phyloP scores from a whole-genome alignment of 441 rosid genomes.

The Bruguiera hainesii region DNA sequence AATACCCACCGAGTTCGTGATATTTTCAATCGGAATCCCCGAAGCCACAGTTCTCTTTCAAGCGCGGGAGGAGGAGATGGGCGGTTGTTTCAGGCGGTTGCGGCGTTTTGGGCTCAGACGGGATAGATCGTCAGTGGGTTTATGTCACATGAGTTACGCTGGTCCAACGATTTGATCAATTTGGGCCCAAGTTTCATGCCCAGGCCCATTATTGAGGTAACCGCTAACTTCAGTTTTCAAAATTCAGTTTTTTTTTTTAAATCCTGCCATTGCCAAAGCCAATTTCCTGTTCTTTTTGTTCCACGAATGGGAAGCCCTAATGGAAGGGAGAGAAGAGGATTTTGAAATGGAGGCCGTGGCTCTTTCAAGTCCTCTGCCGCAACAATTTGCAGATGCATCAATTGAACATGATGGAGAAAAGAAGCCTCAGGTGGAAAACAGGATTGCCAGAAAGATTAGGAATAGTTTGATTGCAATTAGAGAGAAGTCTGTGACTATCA shows the following conservation, averaged over 20 bases:
- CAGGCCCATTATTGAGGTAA: not conserved
- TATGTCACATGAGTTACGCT: not conserved
- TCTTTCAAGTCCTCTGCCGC: constrained; percentile 11
- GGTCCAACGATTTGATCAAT: not conserved
- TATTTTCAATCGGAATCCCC: too few species aligned
- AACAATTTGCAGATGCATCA: not conserved
- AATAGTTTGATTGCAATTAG: not conserved
- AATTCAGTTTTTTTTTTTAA: not conserved
- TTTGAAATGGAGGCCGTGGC: constrained; percentile 13
- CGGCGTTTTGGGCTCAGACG: not conserved
- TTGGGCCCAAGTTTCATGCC: not conserved
- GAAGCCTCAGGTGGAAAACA: not conserved
- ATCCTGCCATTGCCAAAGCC: too few species aligned
- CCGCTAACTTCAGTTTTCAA: constrained; percentile 17
- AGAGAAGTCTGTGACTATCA: constrained; percentile 3
- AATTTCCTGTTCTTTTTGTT: not conserved
- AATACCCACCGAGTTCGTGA: too few species aligned
- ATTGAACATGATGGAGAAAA: not conserved
- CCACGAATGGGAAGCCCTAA: not conserved
- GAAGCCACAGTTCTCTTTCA: too few species aligned
- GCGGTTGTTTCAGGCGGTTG: not conserved
- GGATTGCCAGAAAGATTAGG: not conserved
- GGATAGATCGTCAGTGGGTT: not conserved
- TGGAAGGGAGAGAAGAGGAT: constrained; percentile 9
- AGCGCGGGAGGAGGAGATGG: not conserved